Base-by-base conservation (phyloP, 1,284 basidiomycete genomes). In the Jaminaea rosea region DNA sequence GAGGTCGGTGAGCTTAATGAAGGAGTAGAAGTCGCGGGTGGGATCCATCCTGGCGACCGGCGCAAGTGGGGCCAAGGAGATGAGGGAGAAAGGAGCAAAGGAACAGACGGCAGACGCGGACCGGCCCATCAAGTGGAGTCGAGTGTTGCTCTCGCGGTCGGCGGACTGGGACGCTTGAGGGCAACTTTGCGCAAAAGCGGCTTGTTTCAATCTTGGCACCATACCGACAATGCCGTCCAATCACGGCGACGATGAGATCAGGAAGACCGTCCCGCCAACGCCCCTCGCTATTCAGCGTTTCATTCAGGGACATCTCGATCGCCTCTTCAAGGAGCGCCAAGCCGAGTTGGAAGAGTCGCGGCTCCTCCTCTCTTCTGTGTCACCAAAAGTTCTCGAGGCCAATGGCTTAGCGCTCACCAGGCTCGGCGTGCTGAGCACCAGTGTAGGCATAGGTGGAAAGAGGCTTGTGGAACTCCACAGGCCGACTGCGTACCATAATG, bases 391-490 rank as follows among this genome's bases (percentile, higher is more conserved):
- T 10, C 80, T 96, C 15, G 90, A 94, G 73, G 84, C 87, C 61
- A 85, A 87, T 62, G 91, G 91, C 1, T 78, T 96, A 4, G 84
- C 87, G 1, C 75, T 94, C 0, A 81, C 82, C 27, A 83, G 84
- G 26, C 78, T 96, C 8, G 83, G 85, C 0, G 78, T 90, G 0
- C 79, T 81, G 1, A 80, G 79, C 19, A 79, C 90, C 23, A 82
- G 80, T 44, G 80, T 93, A 26, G 91, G 90, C 1, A 78, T 94
- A 1, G 91, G 90, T 26, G 90, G 88, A 23, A 93, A 92, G 78
- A 89, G 83, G 86, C 76, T 94, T 49, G 81, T 94, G 39, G 89
- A 93, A 75, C 78, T 96, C 13, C 86, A 90, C 69, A 78, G 88
- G 55, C 87, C 90, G 0, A 76, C 82, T 4, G 88, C 87, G 13